A percentile compares a stretch with the other conserved stretches of the same genome.
Evolutionary conservation across 164 flowering plant genomes (phyloP).

Genomic region (Tetracentron sinense): DNA sequence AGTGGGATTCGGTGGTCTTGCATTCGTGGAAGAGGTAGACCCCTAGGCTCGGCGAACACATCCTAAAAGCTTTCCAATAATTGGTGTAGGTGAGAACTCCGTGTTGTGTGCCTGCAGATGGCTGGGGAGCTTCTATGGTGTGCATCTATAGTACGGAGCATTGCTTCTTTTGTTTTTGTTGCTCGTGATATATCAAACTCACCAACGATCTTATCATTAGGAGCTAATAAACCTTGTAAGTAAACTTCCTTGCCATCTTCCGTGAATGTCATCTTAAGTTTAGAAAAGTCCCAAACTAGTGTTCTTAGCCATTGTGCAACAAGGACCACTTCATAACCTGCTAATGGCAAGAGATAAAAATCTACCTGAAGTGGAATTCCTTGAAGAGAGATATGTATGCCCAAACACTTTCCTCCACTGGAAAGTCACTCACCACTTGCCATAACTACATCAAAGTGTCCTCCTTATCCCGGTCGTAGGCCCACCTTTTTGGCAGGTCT

Average conservation of each 20-base stretch:
- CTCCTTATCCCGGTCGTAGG: neutral
- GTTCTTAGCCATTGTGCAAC: too few relatives aligned
- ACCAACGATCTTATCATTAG: neutral
- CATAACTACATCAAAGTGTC: neutral
- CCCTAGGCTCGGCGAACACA: neutral
- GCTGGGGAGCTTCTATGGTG: neutral
- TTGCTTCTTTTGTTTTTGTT: neutral
- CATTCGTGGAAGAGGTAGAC: neutral
- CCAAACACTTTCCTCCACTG: too few relatives aligned
- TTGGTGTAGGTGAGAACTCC: neutral
- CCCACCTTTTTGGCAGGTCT: neutral
- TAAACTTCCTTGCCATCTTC: too few relatives aligned
- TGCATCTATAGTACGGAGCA: neutral
- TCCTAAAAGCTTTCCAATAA: too few relatives aligned
- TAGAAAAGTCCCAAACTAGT: too few relatives aligned
- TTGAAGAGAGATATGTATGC: too few relatives aligned
- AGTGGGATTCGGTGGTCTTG: neutral
- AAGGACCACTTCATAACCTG: too few relatives aligned
- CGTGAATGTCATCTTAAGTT: too few relatives aligned
- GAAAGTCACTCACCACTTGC: neutral
- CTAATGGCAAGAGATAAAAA: too few relatives aligned
- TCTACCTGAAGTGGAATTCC: too few relatives aligned
- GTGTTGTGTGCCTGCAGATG: neutral
- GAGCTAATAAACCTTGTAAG: too few relatives aligned
- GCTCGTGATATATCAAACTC: neutral